phyloP scores from a whole-genome alignment of 2,329 filamentous ascomycete species.

The Alternaria metachromatica region DNA sequence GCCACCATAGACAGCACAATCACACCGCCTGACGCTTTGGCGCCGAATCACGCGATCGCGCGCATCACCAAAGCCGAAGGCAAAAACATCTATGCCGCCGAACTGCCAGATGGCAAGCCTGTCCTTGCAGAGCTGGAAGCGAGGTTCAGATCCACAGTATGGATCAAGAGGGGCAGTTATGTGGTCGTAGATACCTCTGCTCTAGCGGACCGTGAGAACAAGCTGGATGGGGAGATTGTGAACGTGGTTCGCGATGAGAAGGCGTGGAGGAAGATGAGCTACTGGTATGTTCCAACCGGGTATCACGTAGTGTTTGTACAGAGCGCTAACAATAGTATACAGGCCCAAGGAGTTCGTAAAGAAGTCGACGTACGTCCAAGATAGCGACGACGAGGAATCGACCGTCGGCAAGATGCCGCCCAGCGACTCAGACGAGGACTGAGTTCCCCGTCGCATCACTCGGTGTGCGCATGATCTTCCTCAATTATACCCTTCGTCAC shows the following conservation, averaged over 20 bases:
- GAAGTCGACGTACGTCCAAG: constrained; percentile 63
- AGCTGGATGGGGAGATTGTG: constrained; percentile 85
- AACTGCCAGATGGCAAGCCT: constrained; percentile 67
- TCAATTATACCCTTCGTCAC: constrained; percentile 36
- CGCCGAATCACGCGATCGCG: constrained; percentile 68
- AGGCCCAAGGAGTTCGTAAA: constrained; percentile 85
- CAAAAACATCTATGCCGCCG: constrained; percentile 86
- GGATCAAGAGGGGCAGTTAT: constrained; percentile 88
- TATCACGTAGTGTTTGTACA: constrained; percentile 19
- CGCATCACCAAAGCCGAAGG: constrained; percentile 82
- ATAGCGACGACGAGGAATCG: constrained; percentile 77
- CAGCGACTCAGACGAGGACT: constrained; percentile 74
- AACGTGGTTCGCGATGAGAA: constrained; percentile 94
- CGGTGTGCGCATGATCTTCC: constrained; percentile 39
- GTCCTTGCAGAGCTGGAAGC: constrained; percentile 82
- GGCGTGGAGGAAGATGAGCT: constrained; percentile 84
- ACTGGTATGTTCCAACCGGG: constrained; percentile 65
- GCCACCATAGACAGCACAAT: constrained; percentile 78
- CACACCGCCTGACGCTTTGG: constrained; percentile 62
- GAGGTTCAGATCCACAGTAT: constrained; percentile 89
- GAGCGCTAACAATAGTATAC: constrained; percentile 32
- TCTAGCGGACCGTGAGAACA: constrained; percentile 72
- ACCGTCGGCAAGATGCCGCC: constrained; percentile 86
- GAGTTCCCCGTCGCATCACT: constrained; percentile 30
- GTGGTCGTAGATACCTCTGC: constrained; percentile 78